A percentile compares a stretch with the other conserved stretches of the same genome.
Conservation (phyloP, 108 stramenopile species). For the Pseudonitzschia pungens region DNA sequence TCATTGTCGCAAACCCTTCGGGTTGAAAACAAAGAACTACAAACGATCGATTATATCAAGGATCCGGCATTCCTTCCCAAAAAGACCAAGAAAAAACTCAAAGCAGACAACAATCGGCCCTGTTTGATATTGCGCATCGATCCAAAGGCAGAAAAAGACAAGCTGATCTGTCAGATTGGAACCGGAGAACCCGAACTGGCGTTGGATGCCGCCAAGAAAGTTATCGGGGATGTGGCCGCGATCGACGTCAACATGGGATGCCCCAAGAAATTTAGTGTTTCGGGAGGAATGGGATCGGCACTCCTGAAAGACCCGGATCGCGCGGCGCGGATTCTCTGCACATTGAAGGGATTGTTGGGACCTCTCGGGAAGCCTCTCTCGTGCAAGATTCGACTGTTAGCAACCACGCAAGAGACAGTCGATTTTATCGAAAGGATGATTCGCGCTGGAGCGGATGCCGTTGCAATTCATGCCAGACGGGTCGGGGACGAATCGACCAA, state of each 20-base stretch:
- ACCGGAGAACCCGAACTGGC: constrained; percentile 86
- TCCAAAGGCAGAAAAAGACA: constrained; percentile 62
- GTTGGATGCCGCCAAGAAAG: constrained; percentile 71
- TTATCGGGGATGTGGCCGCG: constrained; percentile 81
- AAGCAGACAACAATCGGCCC: constrained; percentile 45
- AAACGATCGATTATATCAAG: constrained; percentile 88
- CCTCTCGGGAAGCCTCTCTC: constrained; percentile 71
- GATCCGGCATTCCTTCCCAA: constrained; percentile 46
- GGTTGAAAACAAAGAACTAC: constrained; percentile 56
- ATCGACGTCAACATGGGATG: constrained; percentile 99
- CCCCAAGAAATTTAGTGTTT: constrained; percentile 93
- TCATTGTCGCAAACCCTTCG: constrained; percentile 66
- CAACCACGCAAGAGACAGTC: constrained; percentile 67
- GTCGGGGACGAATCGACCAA: constrained; percentile 61
- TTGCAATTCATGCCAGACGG: constrained; percentile 90
- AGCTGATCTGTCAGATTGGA: constrained; percentile 93
- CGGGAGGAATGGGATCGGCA: constrained; percentile 94
- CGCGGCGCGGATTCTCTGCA: constrained; percentile 65
- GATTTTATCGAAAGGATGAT: constrained; percentile 79
- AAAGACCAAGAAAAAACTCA: constrained; percentile 54
- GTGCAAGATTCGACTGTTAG: constrained; percentile 92
- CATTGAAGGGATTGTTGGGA: constrained; percentile 40
- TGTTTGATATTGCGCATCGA: constrained; percentile 72
- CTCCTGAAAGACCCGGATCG: constrained; percentile 74
- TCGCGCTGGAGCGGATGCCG: constrained; percentile 90